A percentile compares a stretch with the other conserved stretches of the same genome.
phyloP scores from a whole-genome alignment of 225 moss, liverwort and hornwort genomes.

The Lunularia cruciata region DNA sequence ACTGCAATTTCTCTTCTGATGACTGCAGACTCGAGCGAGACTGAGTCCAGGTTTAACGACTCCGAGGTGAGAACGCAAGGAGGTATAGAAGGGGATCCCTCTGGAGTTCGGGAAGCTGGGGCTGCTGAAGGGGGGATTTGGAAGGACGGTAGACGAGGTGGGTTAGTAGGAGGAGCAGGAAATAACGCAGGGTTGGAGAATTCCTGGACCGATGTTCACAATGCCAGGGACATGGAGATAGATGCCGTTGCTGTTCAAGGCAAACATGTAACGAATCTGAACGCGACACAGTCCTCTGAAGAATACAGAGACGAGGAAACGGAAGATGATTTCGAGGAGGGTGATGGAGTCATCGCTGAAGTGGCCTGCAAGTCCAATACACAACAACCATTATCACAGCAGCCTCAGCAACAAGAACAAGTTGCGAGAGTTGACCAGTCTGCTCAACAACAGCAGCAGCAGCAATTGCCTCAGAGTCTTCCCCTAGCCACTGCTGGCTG shows the following conservation, averaged over 20 bases:
- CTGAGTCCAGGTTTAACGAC: constrained; percentile 47
- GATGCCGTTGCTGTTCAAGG: not conserved
- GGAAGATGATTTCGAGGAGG: constrained; percentile 63
- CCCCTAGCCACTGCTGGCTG: constrained; percentile 44
- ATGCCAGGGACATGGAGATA: not conserved
- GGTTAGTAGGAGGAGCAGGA: constrained; percentile 38
- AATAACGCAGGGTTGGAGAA: constrained; percentile 31
- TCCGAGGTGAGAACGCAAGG: constrained; percentile 31
- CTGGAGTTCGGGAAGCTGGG: constrained; percentile 29
- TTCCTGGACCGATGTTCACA: not conserved
- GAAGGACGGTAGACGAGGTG: constrained; percentile 38
- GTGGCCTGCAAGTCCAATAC: constrained; percentile 29
- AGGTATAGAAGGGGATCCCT: constrained; percentile 34
- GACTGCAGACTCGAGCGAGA: constrained; percentile 69
- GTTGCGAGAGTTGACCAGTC: not conserved
- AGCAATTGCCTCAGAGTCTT: not conserved
- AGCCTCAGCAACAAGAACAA: constrained; percentile 8
- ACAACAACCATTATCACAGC: constrained; percentile 6
- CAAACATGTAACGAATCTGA: constrained; percentile 5
- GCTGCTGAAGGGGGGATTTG: constrained; percentile 38
- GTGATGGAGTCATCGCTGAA: constrained; percentile 41
- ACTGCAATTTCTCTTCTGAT: constrained; percentile 45
- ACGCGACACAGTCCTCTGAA: constrained; percentile 22
- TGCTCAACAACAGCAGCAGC: constrained; percentile 23
- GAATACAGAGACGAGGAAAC: constrained; percentile 55